Base-by-base conservation (phyloP, 495 filamentous ascomycete genomes). In the Sporormia fimetaria region DNA sequence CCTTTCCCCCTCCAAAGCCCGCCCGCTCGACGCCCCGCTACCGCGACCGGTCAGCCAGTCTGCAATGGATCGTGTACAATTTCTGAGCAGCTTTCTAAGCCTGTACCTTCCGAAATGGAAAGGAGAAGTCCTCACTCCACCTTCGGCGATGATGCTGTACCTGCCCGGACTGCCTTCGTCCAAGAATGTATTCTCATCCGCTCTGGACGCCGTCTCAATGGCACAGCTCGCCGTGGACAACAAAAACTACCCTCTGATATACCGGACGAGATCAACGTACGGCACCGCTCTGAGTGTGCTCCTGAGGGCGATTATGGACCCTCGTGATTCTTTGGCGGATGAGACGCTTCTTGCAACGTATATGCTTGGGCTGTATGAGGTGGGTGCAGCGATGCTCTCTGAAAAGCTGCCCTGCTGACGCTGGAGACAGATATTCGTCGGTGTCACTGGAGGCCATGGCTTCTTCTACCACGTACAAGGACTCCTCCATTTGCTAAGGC, bases 391-490 rank as follows among this genome's bases (percentile, higher is more conserved):
- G 7, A 11, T 34, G 0, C 12, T 10, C 12, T 28, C 22, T 18
- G 16, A 5, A 15, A 15, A 31, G 24, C 10, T 18, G 1, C 6
- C 12, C 2, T 6, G 4, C 39, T 43, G 16, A 42, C 21, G 12
- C 7, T 26, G 25, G 34, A 21, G 6, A 12, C 17, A 52, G 49
- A 34, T 52, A 17, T 52, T 47, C 21, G 39, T 47, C n/a, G 43
- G 49, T n/a, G 26, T 43, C 4, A 43, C 32, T 8, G 21, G 31
- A 6, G 49, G 43, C 4, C 34, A 38, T n/a, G 49, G 49, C 10
- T 52, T 52, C 35, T 47, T 52, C 34, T 47, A 42, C 21, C 42
- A 52, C 33, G 33, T 47, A 7, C 43, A 52, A 28, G 49, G 49
- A 11, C 9, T 39, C 1, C 32, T 47, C 1, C 43, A 29, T 17